Percentiles rank a stretch among this genome's conserved stretches.
Evolutionary conservation across 164 flowering plant species (phyloP).

Genomic region (Vitis riparia): DNA sequence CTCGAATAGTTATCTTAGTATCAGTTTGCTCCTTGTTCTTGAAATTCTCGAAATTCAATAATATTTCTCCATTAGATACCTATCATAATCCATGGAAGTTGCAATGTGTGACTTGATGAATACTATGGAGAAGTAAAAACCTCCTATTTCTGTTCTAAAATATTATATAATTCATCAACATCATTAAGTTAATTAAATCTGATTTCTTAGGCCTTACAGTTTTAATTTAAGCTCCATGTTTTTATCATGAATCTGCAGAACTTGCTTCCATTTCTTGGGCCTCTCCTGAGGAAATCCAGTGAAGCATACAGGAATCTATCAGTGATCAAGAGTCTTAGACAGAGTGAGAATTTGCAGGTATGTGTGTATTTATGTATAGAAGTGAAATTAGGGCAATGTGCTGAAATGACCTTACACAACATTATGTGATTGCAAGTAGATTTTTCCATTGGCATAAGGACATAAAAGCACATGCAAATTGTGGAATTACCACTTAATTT

Average conservation of each 20-base stretch:
- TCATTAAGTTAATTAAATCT: neutral
- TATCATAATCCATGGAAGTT: too few species aligned
- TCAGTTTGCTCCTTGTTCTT: too few species aligned
- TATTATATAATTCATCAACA: neutral
- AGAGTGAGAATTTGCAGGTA: slow-evolving; percentile 95
- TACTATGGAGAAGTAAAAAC: too few species aligned
- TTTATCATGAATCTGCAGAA: slow-evolving; percentile 50
- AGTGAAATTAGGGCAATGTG: neutral
- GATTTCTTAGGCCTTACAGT: neutral
- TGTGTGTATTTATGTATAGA: neutral
- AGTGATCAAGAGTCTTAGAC: slow-evolving; percentile 84
- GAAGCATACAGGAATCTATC: slow-evolving; percentile 85
- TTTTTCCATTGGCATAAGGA: neutral
- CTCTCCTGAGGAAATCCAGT: slow-evolving; percentile 88
- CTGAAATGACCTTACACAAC: neutral
- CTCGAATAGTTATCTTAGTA: too few species aligned
- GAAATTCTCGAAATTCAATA: too few species aligned
- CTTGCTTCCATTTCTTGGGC: slow-evolving; percentile 93
- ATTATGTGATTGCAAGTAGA: neutral
- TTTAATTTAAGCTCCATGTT: neutral
- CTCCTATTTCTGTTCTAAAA: slow-evolving; percentile 2
- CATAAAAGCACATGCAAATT: neutral
- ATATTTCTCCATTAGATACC: too few species aligned
- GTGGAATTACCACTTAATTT: neutral
- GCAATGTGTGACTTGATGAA: too few species aligned